These are phyloP conservation scores for Rhizopogon rudus DNA, from an alignment of 768 basidiomycete genomes.

Conservation along the genomic window DNA sequence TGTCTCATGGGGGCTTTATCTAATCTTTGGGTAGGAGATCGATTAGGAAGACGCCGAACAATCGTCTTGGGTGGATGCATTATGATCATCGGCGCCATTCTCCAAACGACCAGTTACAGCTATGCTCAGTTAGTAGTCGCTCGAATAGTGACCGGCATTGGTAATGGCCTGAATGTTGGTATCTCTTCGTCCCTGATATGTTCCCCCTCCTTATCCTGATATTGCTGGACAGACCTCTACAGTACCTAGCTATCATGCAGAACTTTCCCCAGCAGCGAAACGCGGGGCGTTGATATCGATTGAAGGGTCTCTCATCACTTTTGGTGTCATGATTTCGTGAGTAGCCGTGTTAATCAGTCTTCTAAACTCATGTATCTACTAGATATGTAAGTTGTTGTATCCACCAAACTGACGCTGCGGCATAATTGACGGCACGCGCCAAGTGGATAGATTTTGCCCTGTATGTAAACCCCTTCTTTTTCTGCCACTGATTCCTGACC, in stretches of 20 bases:
- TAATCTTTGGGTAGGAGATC: conserved; percentile 58
- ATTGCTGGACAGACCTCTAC: conserved; percentile 47
- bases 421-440: background rate
- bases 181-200: background rate
- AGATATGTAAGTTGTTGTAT: conserved; percentile 10
- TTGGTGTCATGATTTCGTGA: conserved; percentile 60
- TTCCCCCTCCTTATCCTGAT: background rate
- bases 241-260: conserved; percentile 60
- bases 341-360: conserved; percentile 15
- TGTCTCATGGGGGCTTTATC: conserved; percentile 61
- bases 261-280: conserved; percentile 56
- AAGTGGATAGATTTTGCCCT: conserved; percentile 64
- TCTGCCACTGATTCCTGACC: background rate
- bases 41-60: conserved; percentile 51
- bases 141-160: conserved; percentile 55
- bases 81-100: conserved; percentile 59
- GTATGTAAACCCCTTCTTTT: conserved; percentile 25
- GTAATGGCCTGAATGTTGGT: conserved; percentile 57
- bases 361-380: background rate
- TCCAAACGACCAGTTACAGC: conserved; percentile 52
- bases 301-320: conserved; percentile 58
- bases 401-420: background rate
- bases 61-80: conserved; percentile 54
- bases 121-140: conserved; percentile 62
- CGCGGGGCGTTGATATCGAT: conserved; percentile 63